Base-by-base conservation (phyloP, 805 yeast genomes). In the Candida michaelii region DNA sequence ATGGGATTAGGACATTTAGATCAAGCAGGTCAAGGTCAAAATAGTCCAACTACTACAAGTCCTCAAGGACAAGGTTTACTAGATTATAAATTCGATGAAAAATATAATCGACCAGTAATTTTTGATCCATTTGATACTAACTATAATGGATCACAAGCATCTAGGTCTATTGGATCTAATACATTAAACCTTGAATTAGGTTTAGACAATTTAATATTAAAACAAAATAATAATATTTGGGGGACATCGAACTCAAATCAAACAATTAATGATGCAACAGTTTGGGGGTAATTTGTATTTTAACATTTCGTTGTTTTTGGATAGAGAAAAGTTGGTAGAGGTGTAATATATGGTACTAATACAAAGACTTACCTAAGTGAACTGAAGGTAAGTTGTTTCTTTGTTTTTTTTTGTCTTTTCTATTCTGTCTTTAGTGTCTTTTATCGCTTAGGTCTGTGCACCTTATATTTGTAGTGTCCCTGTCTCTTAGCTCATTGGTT, bases 211-310 rank as follows among this genome's bases (percentile, higher is more conserved):
- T 19, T 41, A 19, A 30, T 16, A 6, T 30, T 31, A 23, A 42
- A 36, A 27, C 41, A 31, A 21, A 33, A 25, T 16, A 42, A 34
- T 27, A 42, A 37, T 24, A 43, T 43, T 27, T 43, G 46, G 46
- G 46, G 43, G 11, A 43, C 33, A 17, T 18, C 32, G 7, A 35
- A 9, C 18, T 23, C 38, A 16, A 19, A 21, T 17, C 37, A 30
- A 37, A 24, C 24, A 14, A 25, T 35, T 17, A 35, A 32, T 31
- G 46, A 39, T 30, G 40, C 43, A 10, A 36, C 43, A 5, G 46
- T 43, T 27, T 43, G 46, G 46, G 46, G 43, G 13, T 43, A 42
- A 23, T 15, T 33, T 16, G 9, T 33, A 27, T 33, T 19, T 33
- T 24, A n/a, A 24, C 37, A 23, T 34, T 34, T 23, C 25, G 29